Base-by-base conservation (phyloP, 2,329 filamentous ascomycete genomes). In the Cladorrhinum sp. region DNA sequence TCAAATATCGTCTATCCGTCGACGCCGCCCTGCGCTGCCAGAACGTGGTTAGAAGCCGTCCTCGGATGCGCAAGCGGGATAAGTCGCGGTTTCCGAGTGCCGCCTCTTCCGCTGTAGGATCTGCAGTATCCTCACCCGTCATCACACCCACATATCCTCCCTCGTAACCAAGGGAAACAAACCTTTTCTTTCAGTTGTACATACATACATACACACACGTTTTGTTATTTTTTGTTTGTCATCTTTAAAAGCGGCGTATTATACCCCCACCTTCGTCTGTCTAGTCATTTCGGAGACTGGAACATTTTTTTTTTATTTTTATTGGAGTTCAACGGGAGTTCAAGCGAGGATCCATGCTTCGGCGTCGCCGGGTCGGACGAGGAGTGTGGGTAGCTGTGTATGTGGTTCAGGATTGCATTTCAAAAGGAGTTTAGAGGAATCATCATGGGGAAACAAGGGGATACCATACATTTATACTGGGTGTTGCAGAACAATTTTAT, bases 51-150 rank as follows among this genome's bases (percentile, higher is more conserved):
- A 67, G 66, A 42, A 74, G 62, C 60, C 68, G 65, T 42, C 73
- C 72, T n/a, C 69, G 73, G 21, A 75, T 75, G 73, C 70, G 73
- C 8, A 72, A 67, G 62, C 67, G 73, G 53, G 65, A 60, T 52
- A 70, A 65, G 60, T 57, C 48, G 16, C 59, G 60, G 21, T 50
- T 61, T 9, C 62, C 63, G 42, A 69, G 64, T 60, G 39, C 58
- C 36, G 55, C 55, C n/a, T 66, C 66, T 3, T 65, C 66, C 59
- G 60, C 61, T 30, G 46, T 66, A 21, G 53, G 36, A 14, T 57
- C 55, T 3, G 24, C 26, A 10, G 49, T 16, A 51, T 48, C 60
- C 16, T 69, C 67, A 20, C 67, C 66, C 18, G 54, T 62, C 39
- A 62, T 66, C 39, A 59, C 62, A n/a, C 61, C 63, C 5, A 57